These are phyloP conservation scores for Yueomyces sp. DNA, from an alignment of 805 yeast species.

Conservation along the genomic window DNA sequence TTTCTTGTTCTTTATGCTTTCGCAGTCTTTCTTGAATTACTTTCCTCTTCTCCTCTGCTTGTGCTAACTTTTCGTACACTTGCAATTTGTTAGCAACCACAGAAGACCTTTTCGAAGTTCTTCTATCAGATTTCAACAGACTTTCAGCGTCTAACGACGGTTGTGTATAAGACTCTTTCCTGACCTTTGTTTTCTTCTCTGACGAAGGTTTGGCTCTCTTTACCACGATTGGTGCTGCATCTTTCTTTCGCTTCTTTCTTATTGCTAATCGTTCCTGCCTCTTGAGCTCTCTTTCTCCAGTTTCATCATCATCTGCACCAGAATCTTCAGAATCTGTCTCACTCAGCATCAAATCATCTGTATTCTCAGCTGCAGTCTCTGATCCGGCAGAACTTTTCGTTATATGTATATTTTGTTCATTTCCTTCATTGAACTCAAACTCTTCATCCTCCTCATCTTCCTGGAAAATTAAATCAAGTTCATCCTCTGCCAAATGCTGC, in stretches of 20 bases:
- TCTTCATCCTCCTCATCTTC: conserved; percentile 44
- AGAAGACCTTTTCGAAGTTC: conserved; percentile 66
- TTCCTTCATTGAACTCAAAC: conserved; percentile 22
- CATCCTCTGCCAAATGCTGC: conserved; percentile 60
- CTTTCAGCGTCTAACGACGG: conserved; percentile 34
- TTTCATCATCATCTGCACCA: conserved; percentile 39
- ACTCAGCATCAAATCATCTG: conserved; percentile 20
- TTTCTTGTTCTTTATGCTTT: conserved; percentile 35
- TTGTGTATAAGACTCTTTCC: conserved; percentile 11
- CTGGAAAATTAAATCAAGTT: conserved; percentile 55
- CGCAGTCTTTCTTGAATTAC: conserved; percentile 28
- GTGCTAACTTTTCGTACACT: conserved; percentile 57
- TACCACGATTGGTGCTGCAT: conserved; percentile 22
- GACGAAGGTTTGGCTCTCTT: conserved; percentile 17
- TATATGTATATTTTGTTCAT: conserved; percentile 3
- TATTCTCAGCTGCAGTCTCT: conserved; percentile 11
- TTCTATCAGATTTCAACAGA: conserved; percentile 38
- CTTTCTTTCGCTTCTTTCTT: conserved; percentile 7
- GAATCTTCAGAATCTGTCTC: conserved; percentile 25
- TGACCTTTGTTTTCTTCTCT: conserved; percentile 5
- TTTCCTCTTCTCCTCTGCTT: conserved; percentile 48
- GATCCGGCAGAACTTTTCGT: conserved; percentile 1
- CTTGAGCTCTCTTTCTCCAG: conserved; percentile 53
- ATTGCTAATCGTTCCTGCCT: conserved; percentile 25
- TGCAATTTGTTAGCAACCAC: conserved; percentile 68